Base-by-base conservation (phyloP, 2,329 filamentous ascomycete genomes). In the Fusarium humuli region DNA sequence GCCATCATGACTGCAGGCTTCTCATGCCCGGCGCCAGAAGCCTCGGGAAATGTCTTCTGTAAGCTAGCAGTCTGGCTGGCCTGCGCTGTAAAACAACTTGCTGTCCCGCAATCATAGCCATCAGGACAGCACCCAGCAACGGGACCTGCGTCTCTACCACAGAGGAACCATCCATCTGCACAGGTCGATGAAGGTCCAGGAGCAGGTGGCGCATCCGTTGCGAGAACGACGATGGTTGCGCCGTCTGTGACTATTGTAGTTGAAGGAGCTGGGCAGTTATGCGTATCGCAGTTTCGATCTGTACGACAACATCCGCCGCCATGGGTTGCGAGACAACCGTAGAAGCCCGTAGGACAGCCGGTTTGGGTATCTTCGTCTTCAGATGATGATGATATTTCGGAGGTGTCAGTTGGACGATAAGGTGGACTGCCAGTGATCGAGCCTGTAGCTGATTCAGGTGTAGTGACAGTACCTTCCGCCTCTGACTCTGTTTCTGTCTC, bases 231-330 rank as follows among this genome's bases (percentile, higher is more conserved):
- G 29, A 97, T 83, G 0, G 94, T 97, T 4, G 88, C 84, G 9
- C 91, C 92, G 66, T 90, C 85, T 1, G 85, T 87, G 4, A 94
- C 81, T 4, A 94, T 88, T 1, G 90, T 92, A 0, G 90, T 92
- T 3, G 80, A 79, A 0, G 84, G 82, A 0, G 88, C 80, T 0
- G 93, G 92, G 75, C 95, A 98, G 9, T 91, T 92, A 0, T 92
- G 92, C 0, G 90, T 91, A 64, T 91, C 88, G 81, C 95, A 98
- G 81, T 97, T 88, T 22, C 94, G 89, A 3, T 94, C 94, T 0
- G 93, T 94, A 61, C 92, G 92, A 81, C 95, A 98, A 82, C 95
- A 98, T 3, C 87, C 87, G 22, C 94, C 94, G 16, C 92, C 94
- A 63, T 94, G 93, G 64, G 90, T 90, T 3, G 95, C 95, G 4